A percentile compares a stretch with the other conserved stretches of the same genome.
These are phyloP conservation scores for Vanderwaltozyma verrucispora DNA, from an alignment of 805 yeast genomes.

Conservation along the genomic window DNA sequence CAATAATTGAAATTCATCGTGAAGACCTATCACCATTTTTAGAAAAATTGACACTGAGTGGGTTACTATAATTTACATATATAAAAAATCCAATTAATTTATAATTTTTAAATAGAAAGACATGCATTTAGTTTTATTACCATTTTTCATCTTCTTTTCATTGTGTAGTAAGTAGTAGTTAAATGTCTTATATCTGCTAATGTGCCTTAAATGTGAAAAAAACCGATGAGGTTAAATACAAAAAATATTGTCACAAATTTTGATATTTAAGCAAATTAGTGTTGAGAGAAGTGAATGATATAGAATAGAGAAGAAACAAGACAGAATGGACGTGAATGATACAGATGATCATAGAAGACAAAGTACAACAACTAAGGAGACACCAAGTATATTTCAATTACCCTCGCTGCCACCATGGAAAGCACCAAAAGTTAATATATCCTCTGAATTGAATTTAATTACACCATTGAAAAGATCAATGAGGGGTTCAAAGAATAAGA, in stretches of 20 bases:
- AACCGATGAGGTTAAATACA: no score
- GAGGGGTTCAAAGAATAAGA: neutral
- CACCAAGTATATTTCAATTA: slow-evolving; percentile 11
- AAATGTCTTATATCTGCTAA: no score
- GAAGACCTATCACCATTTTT: slow-evolving; percentile 84
- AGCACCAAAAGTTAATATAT: slow-evolving; percentile 11
- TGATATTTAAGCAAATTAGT: neutral
- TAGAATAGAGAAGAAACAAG: no score
- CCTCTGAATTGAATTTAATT: slow-evolving; percentile 5
- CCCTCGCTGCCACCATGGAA: slow-evolving; percentile 25
- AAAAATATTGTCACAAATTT: neutral
- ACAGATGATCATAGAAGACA: neutral
- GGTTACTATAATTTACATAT: slow-evolving; percentile 39
- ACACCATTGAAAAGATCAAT: slow-evolving; percentile 17
- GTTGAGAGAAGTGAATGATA: no score
- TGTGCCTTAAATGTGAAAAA: no score
- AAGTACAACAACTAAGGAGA: neutral
- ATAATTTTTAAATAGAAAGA: no score
- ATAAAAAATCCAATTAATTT: no score
- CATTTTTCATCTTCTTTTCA: no score
- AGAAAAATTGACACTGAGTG: slow-evolving; percentile 72
- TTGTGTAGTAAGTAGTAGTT: no score
- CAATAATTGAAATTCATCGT: slow-evolving; percentile 79
- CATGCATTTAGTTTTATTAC: no score
- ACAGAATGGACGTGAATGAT: no score